Evolutionary conservation across 2,329 filamentous ascomycete species (phyloP), one percentile per base, ranked within the genome.

Genomic region (Xylariomycetidae sp.): DNA sequence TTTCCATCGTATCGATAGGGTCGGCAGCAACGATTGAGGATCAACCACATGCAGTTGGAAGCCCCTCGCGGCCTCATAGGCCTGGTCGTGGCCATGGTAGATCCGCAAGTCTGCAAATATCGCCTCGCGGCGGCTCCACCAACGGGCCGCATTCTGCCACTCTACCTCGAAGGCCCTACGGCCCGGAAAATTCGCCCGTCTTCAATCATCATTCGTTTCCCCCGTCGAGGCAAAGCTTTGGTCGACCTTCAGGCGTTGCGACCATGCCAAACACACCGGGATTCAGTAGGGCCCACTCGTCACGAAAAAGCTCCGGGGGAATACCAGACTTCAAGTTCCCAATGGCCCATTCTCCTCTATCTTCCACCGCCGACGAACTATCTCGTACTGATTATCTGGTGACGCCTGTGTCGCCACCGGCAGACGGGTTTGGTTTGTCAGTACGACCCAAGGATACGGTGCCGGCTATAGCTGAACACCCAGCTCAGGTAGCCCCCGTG

Each of bases 1-100:
- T 92, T 18, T 92, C 86, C 13, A 90, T 92, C 43, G 78, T 90
- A 28, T 90, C 86, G 8, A 77, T 90, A 48, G 82, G 81, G 9
- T 77, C 77, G 14, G 51, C 67, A 45, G 62, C 64, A 23, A 66
- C 63, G 18, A 61, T 64, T 14, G 60, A 68, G 25, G 72, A 74
- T 15, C 61, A 67, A 27, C 46, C 50, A 14, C 61, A 64, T 30
- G 58, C 57, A 36, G 67, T 65, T 42, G 67, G 72, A 17, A 47
- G 57, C 11, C 52, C 63, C 2, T 41, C 51, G 19, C 59, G 64
- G 46, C 60, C 70, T 14, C 63, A 70, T 32, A 70, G 77, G 33
- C 72, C 77, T 14, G 55, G 53, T 13, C 77, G 78, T 48, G 76
- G 81, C 4, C 88, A 95, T 66, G 78, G 72, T 30, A 74, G 88